Base-by-base conservation (phyloP, 768 basidiomycete genomes). In the Tylopilus plumbeoviolaceoides region DNA sequence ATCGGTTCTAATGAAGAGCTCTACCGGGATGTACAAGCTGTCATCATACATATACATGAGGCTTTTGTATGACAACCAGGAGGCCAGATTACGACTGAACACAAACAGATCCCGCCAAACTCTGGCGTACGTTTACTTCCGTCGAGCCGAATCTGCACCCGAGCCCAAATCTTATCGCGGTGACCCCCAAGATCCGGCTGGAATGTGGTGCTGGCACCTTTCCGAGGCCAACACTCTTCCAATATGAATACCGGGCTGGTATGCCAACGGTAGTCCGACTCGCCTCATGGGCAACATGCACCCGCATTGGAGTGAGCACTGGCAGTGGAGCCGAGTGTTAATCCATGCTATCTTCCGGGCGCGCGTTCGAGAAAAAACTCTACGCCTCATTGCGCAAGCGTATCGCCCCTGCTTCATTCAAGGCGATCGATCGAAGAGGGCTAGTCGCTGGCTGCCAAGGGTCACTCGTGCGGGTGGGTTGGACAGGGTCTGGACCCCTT, bases 251-350 rank as follows among this genome's bases (percentile, higher is more conserved):
- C 38, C 38, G 8, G 7, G 38, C n/a, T 15, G 35, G 35, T n/a
- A 20, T 39, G 38, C n/a, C 38, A 39, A 39, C 38, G n/a, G 38
- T 39, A 10, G 11, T 21, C 6, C 17, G n/a, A 18, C 7, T 21
- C 20, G 38, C 57, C 61, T 60, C 54, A 36, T 60, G 61, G 48
- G 11, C 39, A 45, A 54, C 60, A 60, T 59, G 49, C 38, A 39
- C 38, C 39, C n/a, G n/a, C 38, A 38, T 11, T 30, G 30, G 7
- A 7, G 23, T 23, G 23, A 30, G 30, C 30, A 30, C 30, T 11
- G 30, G 30, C 60, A 17, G 14, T 47, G 15, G 44, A 59, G 43
- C 36, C 41, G 30, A 38, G n/a, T 30, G 31, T 33, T 12, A 5
- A 23, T 23, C 23, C 23, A 23, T 23, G 23, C 23, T 23, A 30